Evolutionary conservation across 352 stramenopile genomes (phyloP).

Genomic region (Globisporangium heterothallicum): DNA sequence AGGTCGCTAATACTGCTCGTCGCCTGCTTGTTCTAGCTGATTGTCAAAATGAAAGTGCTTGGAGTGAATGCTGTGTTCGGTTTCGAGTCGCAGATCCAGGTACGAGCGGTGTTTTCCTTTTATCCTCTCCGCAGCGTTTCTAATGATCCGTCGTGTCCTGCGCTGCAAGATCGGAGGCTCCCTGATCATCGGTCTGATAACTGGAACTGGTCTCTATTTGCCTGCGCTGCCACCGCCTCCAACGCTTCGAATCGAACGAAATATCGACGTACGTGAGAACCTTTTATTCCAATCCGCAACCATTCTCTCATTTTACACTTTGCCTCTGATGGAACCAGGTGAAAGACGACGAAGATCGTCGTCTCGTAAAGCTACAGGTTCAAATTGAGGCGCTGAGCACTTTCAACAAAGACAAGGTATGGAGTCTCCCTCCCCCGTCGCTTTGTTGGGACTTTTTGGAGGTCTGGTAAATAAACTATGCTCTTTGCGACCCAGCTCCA

Average conservation of each 20-base stretch:
- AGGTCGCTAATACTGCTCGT: too few relatives aligned
- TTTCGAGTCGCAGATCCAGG: constrained; percentile 89
- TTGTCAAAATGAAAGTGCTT: constrained; percentile 90
- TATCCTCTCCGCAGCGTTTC: neutral
- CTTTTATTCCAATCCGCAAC: neutral
- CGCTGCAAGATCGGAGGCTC: constrained; percentile 79
- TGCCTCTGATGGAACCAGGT: constrained; percentile 33
- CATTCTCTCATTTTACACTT: neutral
- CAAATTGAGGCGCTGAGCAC: constrained; percentile 87
- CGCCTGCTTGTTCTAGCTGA: constrained; percentile 41
- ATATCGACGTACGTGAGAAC: constrained; percentile 79
- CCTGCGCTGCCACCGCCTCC: constrained; percentile 93
- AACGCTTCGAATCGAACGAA: constrained; percentile 91
- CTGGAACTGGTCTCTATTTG: constrained; percentile 89
- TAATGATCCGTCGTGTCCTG: neutral
- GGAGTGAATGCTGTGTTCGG: constrained; percentile 96
- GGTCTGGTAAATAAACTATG: neutral
- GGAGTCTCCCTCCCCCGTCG: too few relatives aligned
- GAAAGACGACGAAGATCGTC: constrained; percentile 92
- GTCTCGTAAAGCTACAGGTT: constrained; percentile 91
- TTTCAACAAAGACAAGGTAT: constrained; percentile 76
- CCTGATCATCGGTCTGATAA: constrained; percentile 88
- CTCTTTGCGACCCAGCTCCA: constrained; percentile 35
- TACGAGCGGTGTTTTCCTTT: constrained; percentile 4
- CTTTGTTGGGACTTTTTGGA: too few relatives aligned